Conservation (phyloP, 106 monocot genomes). For the Ottelia alismoides region DNA sequence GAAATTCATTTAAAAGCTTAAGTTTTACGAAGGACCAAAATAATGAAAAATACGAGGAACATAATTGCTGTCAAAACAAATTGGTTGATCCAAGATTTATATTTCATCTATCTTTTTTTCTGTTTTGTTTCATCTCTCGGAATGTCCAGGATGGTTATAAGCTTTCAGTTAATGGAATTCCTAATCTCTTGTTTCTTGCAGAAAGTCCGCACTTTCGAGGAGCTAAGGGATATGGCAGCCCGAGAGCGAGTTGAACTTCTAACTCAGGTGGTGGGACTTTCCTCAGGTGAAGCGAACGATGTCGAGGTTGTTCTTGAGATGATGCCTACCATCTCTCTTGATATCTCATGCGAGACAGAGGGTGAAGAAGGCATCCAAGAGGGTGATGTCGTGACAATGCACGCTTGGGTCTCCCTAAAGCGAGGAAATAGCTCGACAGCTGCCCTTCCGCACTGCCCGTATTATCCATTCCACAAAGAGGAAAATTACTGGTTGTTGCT, state of each 20-base stretch:
- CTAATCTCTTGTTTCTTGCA: constrained; percentile 21
- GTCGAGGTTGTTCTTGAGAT: constrained; percentile 63
- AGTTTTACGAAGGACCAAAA: no score
- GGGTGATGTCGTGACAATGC: constrained; percentile 83
- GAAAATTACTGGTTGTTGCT: constrained; percentile 88
- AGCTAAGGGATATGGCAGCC: constrained; percentile 45
- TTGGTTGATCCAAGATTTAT: no score
- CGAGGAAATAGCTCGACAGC: constrained; percentile 54
- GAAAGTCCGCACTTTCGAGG: constrained; percentile 78
- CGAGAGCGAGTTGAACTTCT: constrained; percentile 60
- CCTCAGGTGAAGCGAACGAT: constrained; percentile 40
- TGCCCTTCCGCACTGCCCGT: constrained; percentile 67
- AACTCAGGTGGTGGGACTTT: constrained; percentile 54
- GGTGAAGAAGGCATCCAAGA: constrained; percentile 97
- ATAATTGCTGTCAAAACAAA: no score
- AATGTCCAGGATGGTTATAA: no score
- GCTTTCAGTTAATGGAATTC: no score
- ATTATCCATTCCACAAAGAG: constrained; percentile 89
- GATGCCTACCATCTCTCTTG: constrained; percentile 65
- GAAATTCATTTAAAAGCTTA: no score
- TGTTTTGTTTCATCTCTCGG: no score
- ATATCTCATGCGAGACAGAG: constrained; percentile 83
- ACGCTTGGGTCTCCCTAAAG: constrained; percentile 65
- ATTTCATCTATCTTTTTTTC: no score
- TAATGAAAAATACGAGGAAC: no score